Evolutionary conservation across 306 rosid genomes (phyloP).

Genomic region (Pyrus betulifolia): DNA sequence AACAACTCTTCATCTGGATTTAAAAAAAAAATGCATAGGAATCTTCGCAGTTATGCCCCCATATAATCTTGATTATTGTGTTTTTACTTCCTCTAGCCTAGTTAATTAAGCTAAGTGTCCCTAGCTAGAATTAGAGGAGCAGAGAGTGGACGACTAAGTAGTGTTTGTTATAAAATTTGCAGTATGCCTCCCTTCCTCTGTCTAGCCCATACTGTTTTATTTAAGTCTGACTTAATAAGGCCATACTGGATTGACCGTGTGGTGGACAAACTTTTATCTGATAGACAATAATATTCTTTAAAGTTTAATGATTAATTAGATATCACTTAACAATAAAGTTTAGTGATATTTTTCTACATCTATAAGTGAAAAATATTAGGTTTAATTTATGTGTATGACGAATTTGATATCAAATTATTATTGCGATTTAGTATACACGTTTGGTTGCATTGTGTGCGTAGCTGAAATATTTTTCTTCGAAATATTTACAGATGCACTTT

Average conservation of each 20-base stretch:
- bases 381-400: rapidly evolving
- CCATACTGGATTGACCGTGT: neutral
- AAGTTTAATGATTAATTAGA: too few relatives aligned
- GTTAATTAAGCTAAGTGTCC: neutral
- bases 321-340: too few relatives aligned
- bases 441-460: neutral
- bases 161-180: neutral
- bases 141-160: neutral
- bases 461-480: neutral
- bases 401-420: too few relatives aligned
- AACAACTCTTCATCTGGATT: neutral
- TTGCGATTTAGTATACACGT: neutral
- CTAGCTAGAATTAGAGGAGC: neutral
- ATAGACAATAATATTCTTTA: neutral
- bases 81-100: neutral
- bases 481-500: neutral
- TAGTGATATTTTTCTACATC: too few relatives aligned
- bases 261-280: neutral
- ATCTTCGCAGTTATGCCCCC: slow-evolving; percentile 14
- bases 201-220: neutral
- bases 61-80: neutral
- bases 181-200: neutral
- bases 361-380: neutral
- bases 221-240: neutral
- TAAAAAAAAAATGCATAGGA: neutral